phyloP scores from a whole-genome alignment of 352 stramenopile species.

The Pythium phragmiticola region DNA sequence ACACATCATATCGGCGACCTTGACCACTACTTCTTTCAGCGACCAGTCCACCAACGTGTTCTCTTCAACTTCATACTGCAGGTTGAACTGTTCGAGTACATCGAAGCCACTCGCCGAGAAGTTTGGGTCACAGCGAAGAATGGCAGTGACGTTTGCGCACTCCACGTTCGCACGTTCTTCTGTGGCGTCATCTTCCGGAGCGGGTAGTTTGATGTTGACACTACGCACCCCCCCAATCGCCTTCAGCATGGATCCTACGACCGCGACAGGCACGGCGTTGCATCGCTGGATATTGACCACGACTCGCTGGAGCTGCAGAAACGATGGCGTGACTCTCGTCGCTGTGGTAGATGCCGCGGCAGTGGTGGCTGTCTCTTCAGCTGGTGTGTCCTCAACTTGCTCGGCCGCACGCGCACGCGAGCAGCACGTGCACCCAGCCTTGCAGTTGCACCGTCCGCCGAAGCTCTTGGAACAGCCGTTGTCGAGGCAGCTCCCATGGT shows the following conservation, averaged over 20 bases:
- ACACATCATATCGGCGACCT: slow-evolving; percentile 82
- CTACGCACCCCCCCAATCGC: slow-evolving; percentile 43
- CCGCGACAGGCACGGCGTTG: neutral
- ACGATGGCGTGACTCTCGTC: neutral
- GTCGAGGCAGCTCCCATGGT: slow-evolving; percentile 55
- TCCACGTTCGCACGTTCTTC: neutral
- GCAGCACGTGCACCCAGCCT: slow-evolving; percentile 44
- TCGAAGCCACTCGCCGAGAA: slow-evolving; percentile 33
- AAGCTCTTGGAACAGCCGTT: slow-evolving; percentile 70
- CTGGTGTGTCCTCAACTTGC: neutral
- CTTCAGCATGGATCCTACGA: slow-evolving; percentile 36
- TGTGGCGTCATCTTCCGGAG: neutral
- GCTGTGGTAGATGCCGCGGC: neutral
- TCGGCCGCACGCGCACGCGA: slow-evolving; percentile 12
- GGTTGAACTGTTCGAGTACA: slow-evolving; percentile 27
- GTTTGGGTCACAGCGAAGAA: slow-evolving; percentile 35
- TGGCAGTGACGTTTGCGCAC: neutral
- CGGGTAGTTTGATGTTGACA: slow-evolving; percentile 31
- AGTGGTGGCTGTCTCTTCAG: neutral
- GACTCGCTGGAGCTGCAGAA: slow-evolving; percentile 6
- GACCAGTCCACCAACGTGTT: slow-evolving; percentile 42
- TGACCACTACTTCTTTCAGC: slow-evolving; percentile 62
- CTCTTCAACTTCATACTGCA: slow-evolving; percentile 40
- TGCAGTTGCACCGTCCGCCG: slow-evolving; percentile 64
- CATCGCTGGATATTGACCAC: neutral